Base-by-base conservation (phyloP, 164 flowering plant species). In the Amborella trichopoda region DNA sequence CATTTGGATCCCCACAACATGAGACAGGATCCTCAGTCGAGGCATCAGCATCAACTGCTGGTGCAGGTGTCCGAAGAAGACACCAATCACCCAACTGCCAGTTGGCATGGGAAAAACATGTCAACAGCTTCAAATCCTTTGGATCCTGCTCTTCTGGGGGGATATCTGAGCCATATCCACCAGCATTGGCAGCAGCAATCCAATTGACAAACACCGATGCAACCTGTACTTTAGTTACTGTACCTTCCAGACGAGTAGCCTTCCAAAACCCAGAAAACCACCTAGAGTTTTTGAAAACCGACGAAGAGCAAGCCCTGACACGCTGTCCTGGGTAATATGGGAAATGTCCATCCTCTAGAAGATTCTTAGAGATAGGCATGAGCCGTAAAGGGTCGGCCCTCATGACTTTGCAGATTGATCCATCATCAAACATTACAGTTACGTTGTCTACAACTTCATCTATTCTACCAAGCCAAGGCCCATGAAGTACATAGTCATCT, bases 61-160 rank as follows among this genome's bases (percentile, higher is more conserved):
- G 33, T 20, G 38, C 22, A 30, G 51, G 26, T 38, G 80, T 52
- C 14, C 90, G 88, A 54, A 79, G 74, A 50, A 81, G 75, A 68
- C 99, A 88, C 91, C 95, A 81, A 57, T 93, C 96, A 71, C 96
- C 89, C 13, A 88, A 67, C 60, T 85, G 89, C 99, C 99, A 93
- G 66, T 71, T 88, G 50, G 96, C 79, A 79, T 93, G 81, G 21
- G 78, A 28, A 63, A 83, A 85, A 69, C 89, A 85, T 55, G 96
- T 75, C 63, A 93, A 49, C 17, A 77, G 65, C 52, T 72, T 88
- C 41, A 93, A 59, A 56, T 81, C 68, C 61, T 77, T 81, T 2
- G 95, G 94, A 52, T 57, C 73, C 64, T 93, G 95, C 70, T 93
- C 96, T 60, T 88, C 95, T 38, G 80, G 67, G n/a, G 96, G 99